Base-by-base conservation (phyloP, 1,284 basidiomycete genomes). In the Ustilago loliicola region DNA sequence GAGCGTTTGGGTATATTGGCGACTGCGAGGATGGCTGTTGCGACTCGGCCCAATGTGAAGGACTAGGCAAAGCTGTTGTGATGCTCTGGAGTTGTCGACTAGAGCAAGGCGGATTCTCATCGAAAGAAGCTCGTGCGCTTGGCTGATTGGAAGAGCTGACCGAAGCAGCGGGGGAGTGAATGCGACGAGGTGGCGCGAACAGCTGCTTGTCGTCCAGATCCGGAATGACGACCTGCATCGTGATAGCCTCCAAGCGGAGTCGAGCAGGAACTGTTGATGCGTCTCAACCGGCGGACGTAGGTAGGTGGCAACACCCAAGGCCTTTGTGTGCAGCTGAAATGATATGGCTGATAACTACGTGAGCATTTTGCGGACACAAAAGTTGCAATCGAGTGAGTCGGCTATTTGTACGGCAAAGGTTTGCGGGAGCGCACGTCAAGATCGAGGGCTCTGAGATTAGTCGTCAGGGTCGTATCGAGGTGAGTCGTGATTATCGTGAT, bases 141-240 rank as follows among this genome's bases (percentile, higher is more conserved):
- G 21, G 55, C 25, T 66, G 48, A 7, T 57, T 59, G 38, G 53
- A 66, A 15, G 66, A 62, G 57, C 50, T 57, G 25, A 62, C 61
- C 15, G 68, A 61, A 13, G 53, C 70, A 15, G 71, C 30, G 1
- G 71, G 68, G 17, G 80, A 67, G n/a, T 75, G 63, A 23, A 61
- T 53, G 4, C 61, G 54, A 15, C 71, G 71, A 21, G 66, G 63
- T n/a, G 70, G 75, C 25, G 63, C 70, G 29, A 80, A 71, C 25
- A 70, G 40, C 51, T 82, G 70, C 50, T 82, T 83, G 32, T 81
- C 83, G 52, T 85, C 84, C 38, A 85, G 66, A 63, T 85, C 84
- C 1, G 84, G 84, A 25, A 85, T 84, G 40, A 82, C 77, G 47
- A 85, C 82, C 73, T 85, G 83, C 72, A 78, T 78, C n/a, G 36